Evolutionary conservation across 208 protist genomes (phyloP), one percentile per base, ranked within the genome.

Genomic region (Leptomonas pyrrhocoris): DNA sequence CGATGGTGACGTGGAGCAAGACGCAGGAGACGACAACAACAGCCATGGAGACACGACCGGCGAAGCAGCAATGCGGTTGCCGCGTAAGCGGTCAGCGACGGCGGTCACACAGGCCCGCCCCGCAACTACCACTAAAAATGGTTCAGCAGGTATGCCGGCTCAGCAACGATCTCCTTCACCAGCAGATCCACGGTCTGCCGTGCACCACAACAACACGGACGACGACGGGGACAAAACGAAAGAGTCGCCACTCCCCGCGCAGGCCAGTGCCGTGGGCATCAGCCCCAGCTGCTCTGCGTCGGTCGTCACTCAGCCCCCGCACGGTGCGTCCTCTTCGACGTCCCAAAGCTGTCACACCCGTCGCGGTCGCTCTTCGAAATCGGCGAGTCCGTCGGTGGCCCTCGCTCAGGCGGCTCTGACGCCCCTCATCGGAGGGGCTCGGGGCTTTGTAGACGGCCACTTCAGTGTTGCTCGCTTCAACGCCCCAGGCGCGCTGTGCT

Each of bases 361-460:
- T 7, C 66, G 73, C 59, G 54, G 50, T 18, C 50, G 49, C 16
- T 59, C 77, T 25, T 64, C 23, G 36, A 67, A 42, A 48, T 67
- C 61, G 13, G 65, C 68, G 0, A 74, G 67, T 18, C 42, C 68
- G 2, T 74, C 74, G 8, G 55, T 79, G 11, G 61, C 65, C 19
- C 63, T 68, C 18, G 71, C 56, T 7, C 57, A 79, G 58, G 55
- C 51, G n/a, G n/a, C 77, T 6, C 48, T 73, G n/a, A 64, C 50
- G 31, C 68, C 81, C n/a, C 48, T 92, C 51, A 62, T 89, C 36
- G 84, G 83, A 30, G 81, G 77, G 25, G 53, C 68, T 11, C 67
- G 67, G 16, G 88, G 88, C 53, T 94, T 91, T 63, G 74, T 88
- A 16, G 88, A 94, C 43, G 88, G 88, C 18, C 74, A 85, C 43